Evolutionary conservation across 2,329 filamentous ascomycete genomes (phyloP), one percentile per base, ranked within the genome.

Genomic region (Scopulariopsis brevicaulis): DNA sequence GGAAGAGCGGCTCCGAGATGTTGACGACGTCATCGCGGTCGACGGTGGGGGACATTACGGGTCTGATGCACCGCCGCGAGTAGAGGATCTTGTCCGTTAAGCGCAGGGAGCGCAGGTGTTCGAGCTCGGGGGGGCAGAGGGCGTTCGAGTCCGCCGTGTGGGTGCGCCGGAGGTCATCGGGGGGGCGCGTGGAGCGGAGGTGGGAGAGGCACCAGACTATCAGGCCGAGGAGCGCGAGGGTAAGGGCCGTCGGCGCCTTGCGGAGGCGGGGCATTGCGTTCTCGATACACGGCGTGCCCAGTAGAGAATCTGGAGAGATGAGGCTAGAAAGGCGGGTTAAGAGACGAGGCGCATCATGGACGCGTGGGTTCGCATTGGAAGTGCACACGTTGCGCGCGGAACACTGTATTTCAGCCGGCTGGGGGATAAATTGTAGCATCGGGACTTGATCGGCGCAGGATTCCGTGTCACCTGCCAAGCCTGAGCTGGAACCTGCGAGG

Each of bases 61-160:
- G 72, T 32, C 69, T 69, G 60, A 80, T 68, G 61, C 76, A 78
- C 32, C 73, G 72, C 18, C 74, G 72, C 18, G 71, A 71, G 63
- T 77, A 79, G 43, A 71, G 60, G 51, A 80, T 68, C 22, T 70
- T 69, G 53, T 72, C 68, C 14, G 74, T 74, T 43, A 80, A 64
- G 25, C 64, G 62, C 43, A 70, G 67, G 3, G 64, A 61, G 20
- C 46, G 65, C 15, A 71, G 62, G 57, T 70, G 65, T 20, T 69
- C 65, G 59, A 70, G 59, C 6, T 65, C 61, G 12, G 66, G 53
- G 12, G 60, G 59, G 52, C 69, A 71, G 6, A 10, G 3, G 1
- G 2, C 40, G 11, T 55, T 4, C 34, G 20, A 40, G 24, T 2
- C 12, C 37, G 11, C 48, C 1, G 56, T 25, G 20, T 52, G 48